phyloP scores from a whole-genome alignment of 73 alveolate species.

The Blepharisma stoltei region DNA sequence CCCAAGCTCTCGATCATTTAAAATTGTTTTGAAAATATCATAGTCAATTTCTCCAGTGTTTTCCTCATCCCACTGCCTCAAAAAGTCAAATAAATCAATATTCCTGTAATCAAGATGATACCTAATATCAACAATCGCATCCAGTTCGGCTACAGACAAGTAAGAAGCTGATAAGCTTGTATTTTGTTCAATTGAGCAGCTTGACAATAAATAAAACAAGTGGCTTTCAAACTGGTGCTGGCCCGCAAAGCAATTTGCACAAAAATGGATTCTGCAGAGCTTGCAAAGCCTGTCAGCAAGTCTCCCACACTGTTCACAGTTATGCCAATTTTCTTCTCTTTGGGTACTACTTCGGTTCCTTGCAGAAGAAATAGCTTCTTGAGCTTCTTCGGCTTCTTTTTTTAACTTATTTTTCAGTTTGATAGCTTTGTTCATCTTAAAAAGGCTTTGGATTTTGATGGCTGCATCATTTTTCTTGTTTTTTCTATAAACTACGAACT shows the following conservation, averaged over 20 bases:
- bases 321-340: slow-evolving; percentile 8
- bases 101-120: no score
- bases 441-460: no score
- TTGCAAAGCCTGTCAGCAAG: slow-evolving; percentile 18
- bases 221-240: no score
- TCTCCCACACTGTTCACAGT: background rate
- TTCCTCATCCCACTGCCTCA: no score
- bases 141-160: no score
- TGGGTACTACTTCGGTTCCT: background rate
- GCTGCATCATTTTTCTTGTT: background rate
- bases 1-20: no score
- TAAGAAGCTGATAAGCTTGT: no score
- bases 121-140: no score
- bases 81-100: no score
- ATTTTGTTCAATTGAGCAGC: background rate
- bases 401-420: background rate
- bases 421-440: no score
- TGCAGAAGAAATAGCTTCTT: background rate
- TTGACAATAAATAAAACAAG: background rate
- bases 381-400: background rate
- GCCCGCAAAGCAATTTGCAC: slow-evolving; percentile 3
- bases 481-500: background rate
- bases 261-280: background rate
- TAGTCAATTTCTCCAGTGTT: no score
- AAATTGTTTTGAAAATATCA: no score